Percentiles rank a stretch among this genome's conserved stretches.
phyloP scores from a whole-genome alignment of 1,284 basidiomycete species.

The Puccinia novopanici region DNA sequence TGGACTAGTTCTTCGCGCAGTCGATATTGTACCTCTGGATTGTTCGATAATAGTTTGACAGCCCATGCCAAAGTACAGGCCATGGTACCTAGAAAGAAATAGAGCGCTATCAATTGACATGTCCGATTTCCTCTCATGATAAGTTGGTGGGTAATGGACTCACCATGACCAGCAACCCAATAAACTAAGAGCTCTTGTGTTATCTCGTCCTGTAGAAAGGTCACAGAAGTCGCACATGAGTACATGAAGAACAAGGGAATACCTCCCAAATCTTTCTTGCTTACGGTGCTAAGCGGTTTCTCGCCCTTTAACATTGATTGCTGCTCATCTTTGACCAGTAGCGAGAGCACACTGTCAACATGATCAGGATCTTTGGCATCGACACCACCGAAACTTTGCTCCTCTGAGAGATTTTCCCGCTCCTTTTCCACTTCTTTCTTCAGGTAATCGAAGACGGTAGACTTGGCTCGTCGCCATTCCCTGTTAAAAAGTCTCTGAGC shows the following conservation, averaged over 20 bases:
- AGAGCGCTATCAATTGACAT: not conserved
- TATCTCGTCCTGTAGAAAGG: conserved; percentile 33
- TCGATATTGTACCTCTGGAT: conserved; percentile 40
- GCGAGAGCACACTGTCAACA: conserved; percentile 27
- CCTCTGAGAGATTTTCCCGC: not conserved
- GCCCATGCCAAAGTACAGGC: conserved; percentile 49
- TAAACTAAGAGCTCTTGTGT: conserved; percentile 41
- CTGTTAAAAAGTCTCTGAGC: conserved; percentile 21
- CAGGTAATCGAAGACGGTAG: conserved; percentile 13
- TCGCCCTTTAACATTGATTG: conserved; percentile 11
- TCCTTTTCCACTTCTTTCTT: conserved; percentile 11
- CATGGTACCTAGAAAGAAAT: conserved; percentile 38
- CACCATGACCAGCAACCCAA: conserved; percentile 50
- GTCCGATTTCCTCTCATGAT: not conserved
- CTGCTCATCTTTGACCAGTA: conserved; percentile 28
- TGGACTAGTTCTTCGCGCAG: conserved; percentile 19
- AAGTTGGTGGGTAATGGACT: not conserved
- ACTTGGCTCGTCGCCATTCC: conserved; percentile 26
- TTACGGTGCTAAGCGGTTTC: conserved; percentile 26
- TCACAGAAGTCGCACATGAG: not conserved
- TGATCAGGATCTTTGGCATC: conserved; percentile 25
- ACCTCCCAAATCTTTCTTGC: not conserved
- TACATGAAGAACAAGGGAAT: not conserved
- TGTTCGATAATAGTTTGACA: conserved; percentile 36
- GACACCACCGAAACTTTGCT: conserved; percentile 18